These are phyloP conservation scores for Calonectria ilicicola DNA, from an alignment of 2,329 filamentous ascomycete genomes.

Conservation along the genomic window DNA sequence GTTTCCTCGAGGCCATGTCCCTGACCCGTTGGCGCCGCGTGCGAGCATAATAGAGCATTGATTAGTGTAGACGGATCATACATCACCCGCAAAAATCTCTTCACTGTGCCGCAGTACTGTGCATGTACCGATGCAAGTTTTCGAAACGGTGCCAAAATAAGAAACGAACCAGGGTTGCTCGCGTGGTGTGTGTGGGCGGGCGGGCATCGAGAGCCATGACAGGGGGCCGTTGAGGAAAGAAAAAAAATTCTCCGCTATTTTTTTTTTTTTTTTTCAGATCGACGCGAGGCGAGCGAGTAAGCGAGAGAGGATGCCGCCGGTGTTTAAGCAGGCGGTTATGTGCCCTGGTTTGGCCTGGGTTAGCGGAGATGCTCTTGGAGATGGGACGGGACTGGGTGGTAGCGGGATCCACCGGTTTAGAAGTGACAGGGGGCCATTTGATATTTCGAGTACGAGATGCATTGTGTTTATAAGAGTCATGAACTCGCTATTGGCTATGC, in stretches of 20 bases:
- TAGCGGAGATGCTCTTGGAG: background rate
- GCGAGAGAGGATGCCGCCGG: background rate
- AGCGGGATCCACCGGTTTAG: conserved; percentile 6
- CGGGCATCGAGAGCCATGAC: background rate
- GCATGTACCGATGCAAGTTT: conserved; percentile 21
- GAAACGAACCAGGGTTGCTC: conserved; percentile 1
- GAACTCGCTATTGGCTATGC: background rate
- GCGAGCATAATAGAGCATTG: conserved; percentile 9
- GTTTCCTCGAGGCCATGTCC: background rate
- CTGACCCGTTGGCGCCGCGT: conserved; percentile 9
- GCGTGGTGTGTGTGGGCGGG: conserved; percentile 2
- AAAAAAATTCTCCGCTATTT: background rate
- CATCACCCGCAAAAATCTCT: conserved; percentile 14
- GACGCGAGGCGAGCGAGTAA: conserved; percentile 3
- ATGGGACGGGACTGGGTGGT: conserved; percentile 10
- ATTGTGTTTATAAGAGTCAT: conserved; percentile 2
- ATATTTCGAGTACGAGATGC: conserved; percentile 11
- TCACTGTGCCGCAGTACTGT: conserved; percentile 26
- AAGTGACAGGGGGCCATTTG: background rate
- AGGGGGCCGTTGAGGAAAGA: background rate
- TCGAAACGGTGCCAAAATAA: conserved; percentile 19
- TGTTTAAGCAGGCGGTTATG: background rate
- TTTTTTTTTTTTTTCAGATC: conserved; percentile 5
- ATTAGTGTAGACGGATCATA: conserved; percentile 11
- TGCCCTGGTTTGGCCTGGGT: background rate